Evolutionary conservation across 2,329 filamentous ascomycete species (phyloP).

Genomic region (Alternaria sp.): DNA sequence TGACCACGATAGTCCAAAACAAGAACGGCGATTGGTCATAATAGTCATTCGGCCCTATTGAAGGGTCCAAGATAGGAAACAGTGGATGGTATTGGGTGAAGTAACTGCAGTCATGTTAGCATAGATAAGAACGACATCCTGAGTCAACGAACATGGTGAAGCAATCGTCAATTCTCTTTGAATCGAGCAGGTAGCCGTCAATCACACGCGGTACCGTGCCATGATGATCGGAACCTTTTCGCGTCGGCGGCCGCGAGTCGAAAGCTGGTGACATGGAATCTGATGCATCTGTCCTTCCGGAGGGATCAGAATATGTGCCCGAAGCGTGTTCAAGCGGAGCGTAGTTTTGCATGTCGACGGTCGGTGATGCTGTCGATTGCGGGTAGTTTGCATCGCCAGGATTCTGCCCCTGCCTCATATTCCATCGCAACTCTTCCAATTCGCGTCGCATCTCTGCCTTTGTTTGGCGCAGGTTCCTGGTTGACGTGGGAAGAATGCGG

Average conservation of each 20-base stretch:
- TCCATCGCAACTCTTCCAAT: constrained; percentile 45
- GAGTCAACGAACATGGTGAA: constrained; percentile 37
- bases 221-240: constrained; percentile 28
- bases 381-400: constrained; percentile 35
- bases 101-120: constrained; percentile 34
- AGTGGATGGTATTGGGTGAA: constrained; percentile 44
- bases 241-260: constrained; percentile 29
- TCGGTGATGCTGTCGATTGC: constrained; percentile 36
- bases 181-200: constrained; percentile 42
- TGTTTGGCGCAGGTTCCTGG: constrained; percentile 45
- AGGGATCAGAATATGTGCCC: constrained; percentile 38
- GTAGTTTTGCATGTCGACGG: constrained; percentile 34
- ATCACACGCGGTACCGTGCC: constrained; percentile 36
- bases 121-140: background rate
- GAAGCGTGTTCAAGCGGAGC: constrained; percentile 32
- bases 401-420: constrained; percentile 37
- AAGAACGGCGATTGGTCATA: constrained; percentile 45
- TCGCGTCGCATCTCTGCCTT: constrained; percentile 49
- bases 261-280: constrained; percentile 41
- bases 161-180: constrained; percentile 43
- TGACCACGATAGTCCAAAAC: constrained; percentile 51
- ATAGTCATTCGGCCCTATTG: constrained; percentile 40
- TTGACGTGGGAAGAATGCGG: constrained; percentile 45
- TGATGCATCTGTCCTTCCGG: constrained; percentile 33
- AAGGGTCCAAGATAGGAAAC: constrained; percentile 43